Conservation (phyloP, 805 yeast species). For the Wickerhamiella occidentalis region DNA sequence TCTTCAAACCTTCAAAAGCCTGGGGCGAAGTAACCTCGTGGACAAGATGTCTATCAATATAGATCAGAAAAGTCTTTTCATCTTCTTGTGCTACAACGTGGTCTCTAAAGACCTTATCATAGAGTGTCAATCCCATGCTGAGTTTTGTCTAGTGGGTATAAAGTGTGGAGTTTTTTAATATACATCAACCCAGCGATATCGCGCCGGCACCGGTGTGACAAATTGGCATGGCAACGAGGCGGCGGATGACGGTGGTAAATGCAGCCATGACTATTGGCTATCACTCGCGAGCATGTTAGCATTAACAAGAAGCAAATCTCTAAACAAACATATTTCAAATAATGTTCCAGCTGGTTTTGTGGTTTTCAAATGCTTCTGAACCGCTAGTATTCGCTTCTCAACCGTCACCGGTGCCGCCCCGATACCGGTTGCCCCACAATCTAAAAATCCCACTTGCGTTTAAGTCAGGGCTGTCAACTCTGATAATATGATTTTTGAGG, state of each 20-base stretch:
- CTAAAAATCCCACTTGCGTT: background rate
- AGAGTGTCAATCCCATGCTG: conserved; percentile 46
- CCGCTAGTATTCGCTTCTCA: background rate
- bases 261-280: background rate
- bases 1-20: conserved; percentile 89
- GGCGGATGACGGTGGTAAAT: background rate
- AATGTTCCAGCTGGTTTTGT: background rate
- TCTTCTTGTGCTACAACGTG: conserved; percentile 86
- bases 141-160: background rate
- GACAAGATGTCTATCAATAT: conserved; percentile 92
- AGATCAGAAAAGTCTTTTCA: conserved; percentile 72
- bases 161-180: background rate
- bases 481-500: too few species aligned
- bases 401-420: background rate
- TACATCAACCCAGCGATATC: conserved; percentile 4
- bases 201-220: conserved; percentile 7
- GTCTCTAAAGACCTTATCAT: conserved; percentile 93
- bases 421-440: background rate
- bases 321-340: background rate
- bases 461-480: background rate
- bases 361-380: too few species aligned
- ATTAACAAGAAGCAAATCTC: background rate
- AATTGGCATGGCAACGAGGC: conserved; percentile 3
- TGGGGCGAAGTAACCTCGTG: conserved; percentile 99
- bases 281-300: background rate